Evolutionary conservation across 306 rosid species (phyloP).

Genomic region (cucumber (Cucumis sativus)): DNA sequence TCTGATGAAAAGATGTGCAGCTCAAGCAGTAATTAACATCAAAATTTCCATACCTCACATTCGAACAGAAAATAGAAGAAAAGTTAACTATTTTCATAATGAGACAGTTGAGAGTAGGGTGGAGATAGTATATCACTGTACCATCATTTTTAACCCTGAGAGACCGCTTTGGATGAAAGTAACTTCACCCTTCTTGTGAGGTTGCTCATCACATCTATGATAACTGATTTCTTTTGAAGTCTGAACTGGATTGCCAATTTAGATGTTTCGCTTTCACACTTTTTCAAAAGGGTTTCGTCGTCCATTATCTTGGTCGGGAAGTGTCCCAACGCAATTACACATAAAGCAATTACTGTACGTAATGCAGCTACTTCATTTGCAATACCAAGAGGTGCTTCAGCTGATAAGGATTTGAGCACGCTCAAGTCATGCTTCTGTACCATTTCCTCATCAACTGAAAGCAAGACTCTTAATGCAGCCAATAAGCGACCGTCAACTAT

Average conservation of each 20-base stretch:
- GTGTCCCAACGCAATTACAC: conserved; percentile 78
- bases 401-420: conserved; percentile 48
- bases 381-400: conserved; percentile 78
- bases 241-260: conserved; percentile 74
- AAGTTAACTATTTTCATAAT: not conserved
- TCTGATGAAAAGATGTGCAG: no score
- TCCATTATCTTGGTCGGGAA: conserved; percentile 90
- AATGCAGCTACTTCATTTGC: conserved; percentile 58
- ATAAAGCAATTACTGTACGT: conserved; percentile 59
- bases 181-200: conserved; percentile 71
- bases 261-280: conserved; percentile 42
- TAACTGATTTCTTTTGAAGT: conserved; percentile 62
- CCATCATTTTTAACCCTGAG: conserved; percentile 20
- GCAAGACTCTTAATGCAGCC: conserved; percentile 75
- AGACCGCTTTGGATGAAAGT: conserved; percentile 35
- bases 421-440: conserved; percentile 47
- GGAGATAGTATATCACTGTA: not conserved
- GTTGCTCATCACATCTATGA: conserved; percentile 60
- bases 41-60: no score
- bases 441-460: conserved; percentile 28
- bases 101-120: not conserved
- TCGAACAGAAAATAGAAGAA: not conserved
- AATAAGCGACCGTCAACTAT: conserved; percentile 69
- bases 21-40: no score
- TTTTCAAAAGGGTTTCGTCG: conserved; percentile 54